A percentile compares a stretch with the other conserved stretches of the same genome.
Evolutionary conservation across 306 rosid genomes (phyloP).

Genomic region (Rubus idaeus): DNA sequence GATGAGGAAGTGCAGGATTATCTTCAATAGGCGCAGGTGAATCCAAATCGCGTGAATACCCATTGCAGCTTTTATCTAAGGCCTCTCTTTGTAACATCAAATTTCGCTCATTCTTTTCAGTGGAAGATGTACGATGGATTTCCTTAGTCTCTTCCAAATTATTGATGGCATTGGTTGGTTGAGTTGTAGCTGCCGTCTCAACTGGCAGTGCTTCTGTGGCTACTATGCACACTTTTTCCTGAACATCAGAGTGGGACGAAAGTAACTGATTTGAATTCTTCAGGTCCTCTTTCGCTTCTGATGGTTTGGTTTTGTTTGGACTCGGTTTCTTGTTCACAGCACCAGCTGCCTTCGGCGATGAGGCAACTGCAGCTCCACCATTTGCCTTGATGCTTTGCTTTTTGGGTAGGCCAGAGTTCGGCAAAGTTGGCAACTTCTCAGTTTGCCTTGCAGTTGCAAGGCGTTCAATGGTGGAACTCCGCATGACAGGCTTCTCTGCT

Average conservation of each 20-base stretch:
- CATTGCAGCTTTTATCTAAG: slow-evolving; percentile 28
- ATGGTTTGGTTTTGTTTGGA: slow-evolving; percentile 55
- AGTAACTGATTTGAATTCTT: slow-evolving; percentile 40
- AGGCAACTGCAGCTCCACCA: slow-evolving; percentile 28
- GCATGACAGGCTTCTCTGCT: slow-evolving; percentile 55
- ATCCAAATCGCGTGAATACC: slow-evolving; percentile 13
- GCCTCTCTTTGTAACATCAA: slow-evolving; percentile 26
- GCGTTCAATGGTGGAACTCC: slow-evolving; percentile 80
- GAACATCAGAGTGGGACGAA: slow-evolving; percentile 35
- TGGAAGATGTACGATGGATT: slow-evolving; percentile 35
- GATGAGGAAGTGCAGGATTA: slow-evolving; percentile 21
- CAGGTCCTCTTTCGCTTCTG: slow-evolving; percentile 32
- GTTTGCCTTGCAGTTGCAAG: slow-evolving; percentile 63
- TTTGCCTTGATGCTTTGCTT: slow-evolving; percentile 52
- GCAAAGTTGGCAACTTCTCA: slow-evolving; percentile 44
- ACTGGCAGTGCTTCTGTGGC: slow-evolving; percentile 36
- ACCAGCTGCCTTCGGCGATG: slow-evolving; percentile 40
- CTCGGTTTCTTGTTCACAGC: slow-evolving; percentile 53
- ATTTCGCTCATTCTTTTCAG: slow-evolving; percentile 35
- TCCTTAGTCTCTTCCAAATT: slow-evolving; percentile 40
- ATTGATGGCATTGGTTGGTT: slow-evolving; percentile 28
- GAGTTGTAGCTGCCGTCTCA: slow-evolving; percentile 37
- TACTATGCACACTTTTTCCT: slow-evolving; percentile 38
- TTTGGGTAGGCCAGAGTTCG: slow-evolving; percentile 45
- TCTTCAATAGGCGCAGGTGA: slow-evolving; percentile 34